These are phyloP conservation scores for Mycena crocata DNA, from an alignment of 768 basidiomycete genomes.

Conservation along the genomic window DNA sequence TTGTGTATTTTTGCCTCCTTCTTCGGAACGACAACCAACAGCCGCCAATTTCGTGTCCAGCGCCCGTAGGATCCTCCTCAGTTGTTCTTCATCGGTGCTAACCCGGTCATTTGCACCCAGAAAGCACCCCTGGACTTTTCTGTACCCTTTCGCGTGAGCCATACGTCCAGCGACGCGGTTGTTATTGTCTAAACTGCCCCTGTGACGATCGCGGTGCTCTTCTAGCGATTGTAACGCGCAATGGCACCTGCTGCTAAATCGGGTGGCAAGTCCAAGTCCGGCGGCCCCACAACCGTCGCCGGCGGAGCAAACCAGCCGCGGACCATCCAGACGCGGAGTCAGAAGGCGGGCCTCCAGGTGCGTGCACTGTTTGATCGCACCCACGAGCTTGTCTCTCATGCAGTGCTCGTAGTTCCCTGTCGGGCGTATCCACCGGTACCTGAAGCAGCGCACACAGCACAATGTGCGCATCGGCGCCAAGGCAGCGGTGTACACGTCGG, in stretches of 20 bases:
- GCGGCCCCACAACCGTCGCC: slow-evolving; percentile 48
- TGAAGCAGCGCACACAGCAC: slow-evolving; percentile 92
- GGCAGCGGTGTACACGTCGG: slow-evolving; percentile 96
- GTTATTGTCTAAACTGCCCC: neutral
- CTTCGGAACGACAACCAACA: slow-evolving; percentile 15
- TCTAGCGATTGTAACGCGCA: slow-evolving; percentile 1
- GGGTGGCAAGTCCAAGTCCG: slow-evolving; percentile 73
- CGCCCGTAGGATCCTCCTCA: slow-evolving; percentile 5
- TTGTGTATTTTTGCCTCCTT: slow-evolving; percentile 2
- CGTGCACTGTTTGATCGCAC: slow-evolving; percentile 19
- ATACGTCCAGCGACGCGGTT: slow-evolving; percentile 17
- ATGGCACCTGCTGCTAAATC: slow-evolving; percentile 59
- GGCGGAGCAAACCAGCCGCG: slow-evolving; percentile 47
- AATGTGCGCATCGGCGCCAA: slow-evolving; percentile 98
- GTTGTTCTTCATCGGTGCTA: neutral
- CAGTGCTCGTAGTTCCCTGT: slow-evolving; percentile 83
- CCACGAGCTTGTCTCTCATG: neutral
- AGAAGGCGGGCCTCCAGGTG: slow-evolving; percentile 91
- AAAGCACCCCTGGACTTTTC: slow-evolving; percentile 16
- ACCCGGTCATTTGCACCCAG: neutral
- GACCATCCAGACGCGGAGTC: slow-evolving; percentile 75
- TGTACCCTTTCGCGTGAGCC: slow-evolving; percentile 25
- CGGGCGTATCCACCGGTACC: slow-evolving; percentile 96
- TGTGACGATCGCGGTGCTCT: neutral
- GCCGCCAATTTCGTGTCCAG: slow-evolving; percentile 7